phyloP scores from a whole-genome alignment of 1,284 basidiomycete species.

The Erythrobasidium hasegawianum region DNA sequence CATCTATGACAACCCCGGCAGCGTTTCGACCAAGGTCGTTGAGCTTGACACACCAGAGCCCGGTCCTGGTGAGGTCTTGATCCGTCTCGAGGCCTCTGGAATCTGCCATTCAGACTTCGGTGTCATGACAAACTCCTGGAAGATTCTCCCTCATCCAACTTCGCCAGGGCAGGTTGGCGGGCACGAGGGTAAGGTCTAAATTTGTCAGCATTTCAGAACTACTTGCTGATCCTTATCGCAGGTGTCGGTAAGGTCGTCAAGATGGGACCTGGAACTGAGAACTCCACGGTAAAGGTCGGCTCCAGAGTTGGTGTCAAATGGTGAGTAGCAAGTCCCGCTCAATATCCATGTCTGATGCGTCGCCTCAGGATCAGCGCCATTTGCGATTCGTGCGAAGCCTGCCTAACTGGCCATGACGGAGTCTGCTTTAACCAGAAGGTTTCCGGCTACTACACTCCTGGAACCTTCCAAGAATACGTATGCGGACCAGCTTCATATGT shows the following conservation, averaged over 20 bases:
- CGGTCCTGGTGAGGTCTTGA: constrained; percentile 22
- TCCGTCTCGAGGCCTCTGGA: constrained; percentile 20
- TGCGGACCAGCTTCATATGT: constrained; percentile 41
- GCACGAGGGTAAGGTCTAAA: constrained; percentile 14
- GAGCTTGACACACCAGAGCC: constrained; percentile 33
- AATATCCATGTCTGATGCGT: too few species aligned
- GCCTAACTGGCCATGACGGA: constrained; percentile 20
- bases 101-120: constrained; percentile 30
- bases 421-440: constrained; percentile 32
- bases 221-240: background rate
- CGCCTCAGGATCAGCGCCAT: constrained; percentile 3
- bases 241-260: constrained; percentile 26
- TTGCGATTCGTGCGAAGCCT: constrained; percentile 24
- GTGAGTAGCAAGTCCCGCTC: background rate
- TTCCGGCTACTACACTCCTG: constrained; percentile 34
- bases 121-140: constrained; percentile 34
- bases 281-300: constrained; percentile 19
- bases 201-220: too few species aligned
- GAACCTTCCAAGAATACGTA: constrained; percentile 39
- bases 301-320: constrained; percentile 33
- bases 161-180: constrained; percentile 20
- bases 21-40: constrained; percentile 20
- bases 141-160: constrained; percentile 23
- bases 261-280: constrained; percentile 27
- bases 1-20: constrained; percentile 32